Base-by-base conservation (phyloP, 2,329 filamentous ascomycete species). In the Arthrobotrys musiformis region DNA sequence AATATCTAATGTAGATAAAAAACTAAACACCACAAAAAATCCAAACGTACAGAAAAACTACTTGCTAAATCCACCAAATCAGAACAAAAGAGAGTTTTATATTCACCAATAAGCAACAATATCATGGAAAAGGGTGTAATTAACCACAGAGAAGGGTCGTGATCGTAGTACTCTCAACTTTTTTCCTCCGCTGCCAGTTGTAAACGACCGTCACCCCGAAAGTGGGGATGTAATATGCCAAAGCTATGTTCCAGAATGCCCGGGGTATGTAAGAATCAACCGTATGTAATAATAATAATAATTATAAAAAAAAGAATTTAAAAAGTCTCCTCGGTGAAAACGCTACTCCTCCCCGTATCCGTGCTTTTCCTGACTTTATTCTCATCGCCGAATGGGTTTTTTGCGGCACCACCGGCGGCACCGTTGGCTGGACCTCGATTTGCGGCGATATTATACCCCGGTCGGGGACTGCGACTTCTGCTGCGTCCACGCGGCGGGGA, bases 311-410 rank as follows among this genome's bases (percentile, higher is more conserved):
- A 40, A 40, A 40, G 15, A 40, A 1, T 48, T 56, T 61, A 76
- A 58, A 76, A 76, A 1, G 72, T 50, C 24, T 76, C 72, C 35
- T 76, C 72, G 3, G 64, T 69, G n/a, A 76, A 76, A 24, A 76
- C 72, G 17, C 72, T 76, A 69, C 72, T 76, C 48, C 72, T 44
- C 0, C 72, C 72, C 2, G 72, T 76, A 70, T 76, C 72, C 40
- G 72, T 76, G 35, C 72, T 76, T 40, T n/a, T 64, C 58, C 72
- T 70, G 9, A 76, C 72, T 17, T 40, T 26, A 40, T 69, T 26
- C 26, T 76, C 72, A 42, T 76, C 72, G 15, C 64, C 72, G 26
- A 76, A 76, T 8, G 72, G 72, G 37, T 76, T 70, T 17, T 62
- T 66, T n/a, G n/a, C n/a, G n/a, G n/a, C 30, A 28, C 52, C 48